Conservation (phyloP, 192 early-diverging fungal genomes). For the Rhizoclosmatium sp. region DNA sequence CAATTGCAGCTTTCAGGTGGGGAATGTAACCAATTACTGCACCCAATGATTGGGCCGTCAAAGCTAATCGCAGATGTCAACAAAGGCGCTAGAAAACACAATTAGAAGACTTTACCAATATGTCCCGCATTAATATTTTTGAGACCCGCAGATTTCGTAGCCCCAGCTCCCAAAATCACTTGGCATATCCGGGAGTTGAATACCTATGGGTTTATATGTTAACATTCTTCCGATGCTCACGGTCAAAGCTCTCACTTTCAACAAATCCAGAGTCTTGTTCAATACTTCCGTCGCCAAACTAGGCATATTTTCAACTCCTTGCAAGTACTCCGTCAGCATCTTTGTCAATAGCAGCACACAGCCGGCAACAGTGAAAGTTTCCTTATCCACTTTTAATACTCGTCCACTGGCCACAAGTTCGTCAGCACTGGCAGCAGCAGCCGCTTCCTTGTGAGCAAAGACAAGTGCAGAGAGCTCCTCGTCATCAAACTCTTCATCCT, state of each 20-base stretch:
- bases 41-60: constrained; percentile 93
- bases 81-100: background rate
- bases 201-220: constrained; percentile 60
- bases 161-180: constrained; percentile 97
- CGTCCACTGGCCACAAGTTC: constrained; percentile 46
- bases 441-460: constrained; percentile 24
- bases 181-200: constrained; percentile 97
- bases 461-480: constrained; percentile 36
- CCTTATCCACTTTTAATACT: constrained; percentile 77
- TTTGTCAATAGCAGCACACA: constrained; percentile 90
- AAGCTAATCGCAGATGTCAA: constrained; percentile 55
- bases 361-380: constrained; percentile 86
- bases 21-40: constrained; percentile 89
- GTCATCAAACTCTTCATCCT: constrained; percentile 41
- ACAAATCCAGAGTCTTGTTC: constrained; percentile 85
- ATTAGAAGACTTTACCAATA: constrained; percentile 61
- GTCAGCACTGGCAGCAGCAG: constrained; percentile 17
- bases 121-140: constrained; percentile 98
- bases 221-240: background rate
- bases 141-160: constrained; percentile 94
- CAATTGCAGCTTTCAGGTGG: constrained; percentile 77
- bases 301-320: constrained; percentile 82
- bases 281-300: constrained; percentile 83
- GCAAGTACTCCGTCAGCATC: constrained; percentile 90
- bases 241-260: constrained; percentile 64